Percentiles rank a stretch among this genome's conserved stretches.
phyloP scores from a whole-genome alignment of 805 yeast species.

The Nakazawaea ishiwadae region DNA sequence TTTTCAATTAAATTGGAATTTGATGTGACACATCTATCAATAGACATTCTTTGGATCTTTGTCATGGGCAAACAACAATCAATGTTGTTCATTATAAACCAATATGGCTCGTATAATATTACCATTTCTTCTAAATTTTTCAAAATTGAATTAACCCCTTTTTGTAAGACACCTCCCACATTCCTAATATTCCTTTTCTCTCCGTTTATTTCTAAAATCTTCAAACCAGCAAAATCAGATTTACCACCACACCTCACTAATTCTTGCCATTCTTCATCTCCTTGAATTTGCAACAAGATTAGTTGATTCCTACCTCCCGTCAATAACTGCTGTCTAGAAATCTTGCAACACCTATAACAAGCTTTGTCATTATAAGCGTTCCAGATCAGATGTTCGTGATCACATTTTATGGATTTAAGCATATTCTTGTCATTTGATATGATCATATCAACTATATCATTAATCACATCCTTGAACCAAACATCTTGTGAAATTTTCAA shows the following conservation, averaged over 20 bases:
- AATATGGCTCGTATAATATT: conserved; percentile 3
- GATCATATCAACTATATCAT: background rate
- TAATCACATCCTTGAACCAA: conserved; percentile 9
- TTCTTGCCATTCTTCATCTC: background rate
- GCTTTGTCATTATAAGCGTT: conserved; percentile 1
- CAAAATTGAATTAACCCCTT: background rate
- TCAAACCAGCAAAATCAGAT: conserved; percentile 13
- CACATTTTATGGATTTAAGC: background rate
- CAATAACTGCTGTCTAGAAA: background rate
- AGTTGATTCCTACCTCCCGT: background rate
- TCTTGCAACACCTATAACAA: conserved; percentile 4
- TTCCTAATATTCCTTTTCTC: conserved; percentile 13
- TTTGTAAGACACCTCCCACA: background rate
- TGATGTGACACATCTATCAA: background rate
- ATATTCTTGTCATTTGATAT: background rate
- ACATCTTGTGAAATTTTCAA: conserved; percentile 2
- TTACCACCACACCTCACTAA: background rate
- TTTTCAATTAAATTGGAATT: background rate
- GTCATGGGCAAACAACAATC: background rate
- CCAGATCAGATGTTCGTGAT: conserved; percentile 9
- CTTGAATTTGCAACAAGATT: conserved; percentile 2
- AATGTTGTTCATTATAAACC: conserved; percentile 4
- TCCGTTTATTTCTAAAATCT: conserved; percentile 12
- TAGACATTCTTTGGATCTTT: background rate
- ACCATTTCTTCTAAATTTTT: background rate